Base-by-base conservation (phyloP, 163 green algal species). In the Smithsoniella earleae region DNA sequence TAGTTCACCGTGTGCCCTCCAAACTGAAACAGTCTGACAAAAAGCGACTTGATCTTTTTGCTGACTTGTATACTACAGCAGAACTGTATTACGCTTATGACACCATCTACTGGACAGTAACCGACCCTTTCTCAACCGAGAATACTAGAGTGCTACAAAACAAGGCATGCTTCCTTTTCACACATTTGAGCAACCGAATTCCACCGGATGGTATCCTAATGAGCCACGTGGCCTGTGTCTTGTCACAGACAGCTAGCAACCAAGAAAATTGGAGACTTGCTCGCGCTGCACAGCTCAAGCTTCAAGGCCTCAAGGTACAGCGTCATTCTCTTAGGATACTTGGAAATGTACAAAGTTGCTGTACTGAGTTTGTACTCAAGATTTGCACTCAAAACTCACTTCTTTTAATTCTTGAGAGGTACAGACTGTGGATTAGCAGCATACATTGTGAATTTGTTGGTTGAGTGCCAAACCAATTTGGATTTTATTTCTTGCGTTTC, bases 61-160 rank as follows among this genome's bases (percentile, higher is more conserved):
- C 43, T 27, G 62, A 63, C 18, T 31, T 76, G 36, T 86, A 87
- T 46, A 66, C 80, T 3, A 62, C 52, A 1, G 73, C 83, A 2
- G 86, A 93, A 78, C 66, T 91, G 27, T 94, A 92, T 81, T 86
- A 86, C 45, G 88, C 87, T 0, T 93, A 91, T 78, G 73, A 82
- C 65, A 66, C 89, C 33, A 77, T 95, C 36, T 77, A 89, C 73
- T 75, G 63, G 20, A 76, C 73, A 38, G 74, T 81, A 25, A 64
- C 6, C 6, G 33, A 25, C 49, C 49, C 49, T 25, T 25, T 64
- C 6, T 25, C 25, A 6, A 64, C 25, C 33, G 49, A 64, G 13
- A 64, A 6, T 10, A 25, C 49, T 13, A 64, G 49, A 18, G 49
- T 64, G 8, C 25, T 64, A 13, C 49, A 36, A 6, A 64, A 64